Conservation (phyloP, 768 basidiomycete genomes). For the Cytidiella melzeri region DNA sequence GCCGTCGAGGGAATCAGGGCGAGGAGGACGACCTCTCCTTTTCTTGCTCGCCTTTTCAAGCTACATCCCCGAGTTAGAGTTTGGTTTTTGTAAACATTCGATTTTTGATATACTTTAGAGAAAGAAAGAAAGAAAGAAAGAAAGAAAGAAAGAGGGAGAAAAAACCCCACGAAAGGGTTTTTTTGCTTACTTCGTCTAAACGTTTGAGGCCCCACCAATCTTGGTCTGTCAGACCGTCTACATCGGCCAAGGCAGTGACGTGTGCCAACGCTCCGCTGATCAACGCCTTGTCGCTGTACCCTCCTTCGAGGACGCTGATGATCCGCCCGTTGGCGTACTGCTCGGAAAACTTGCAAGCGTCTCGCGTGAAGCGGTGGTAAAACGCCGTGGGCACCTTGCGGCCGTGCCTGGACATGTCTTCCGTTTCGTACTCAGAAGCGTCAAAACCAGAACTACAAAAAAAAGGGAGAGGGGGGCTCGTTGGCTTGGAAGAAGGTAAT, state of each 20-base stretch:
- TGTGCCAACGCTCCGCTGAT: constrained; percentile 81
- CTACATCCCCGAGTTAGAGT: constrained; percentile 28
- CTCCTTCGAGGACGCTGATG: constrained; percentile 90
- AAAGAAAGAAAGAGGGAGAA: neutral
- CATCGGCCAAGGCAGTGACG: constrained; percentile 56
- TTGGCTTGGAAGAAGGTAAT: neutral
- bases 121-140: neutral
- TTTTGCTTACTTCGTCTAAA: constrained; percentile 44
- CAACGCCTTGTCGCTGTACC: constrained; percentile 87
- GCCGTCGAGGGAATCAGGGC: constrained; percentile 30
- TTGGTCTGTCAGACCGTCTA: constrained; percentile 15
- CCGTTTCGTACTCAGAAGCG: constrained; percentile 85
- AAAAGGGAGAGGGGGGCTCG: neutral
- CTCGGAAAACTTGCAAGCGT: constrained; percentile 60
- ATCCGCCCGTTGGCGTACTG: constrained; percentile 60
- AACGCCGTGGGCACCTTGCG: constrained; percentile 84
- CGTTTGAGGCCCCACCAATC: constrained; percentile 64
- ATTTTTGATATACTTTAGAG: neutral
- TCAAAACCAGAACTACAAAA: constrained; percentile 83
- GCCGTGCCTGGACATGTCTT: constrained; percentile 86
- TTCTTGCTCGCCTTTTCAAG: constrained; percentile 60
- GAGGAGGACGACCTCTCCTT: constrained; percentile 41
- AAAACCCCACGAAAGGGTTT: neutral
- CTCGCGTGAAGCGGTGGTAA: constrained; percentile 75
- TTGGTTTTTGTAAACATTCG: neutral